These are phyloP conservation scores for Gynochthodes officinalis DNA, from an alignment of 257 asterid species.

Conservation along the genomic window DNA sequence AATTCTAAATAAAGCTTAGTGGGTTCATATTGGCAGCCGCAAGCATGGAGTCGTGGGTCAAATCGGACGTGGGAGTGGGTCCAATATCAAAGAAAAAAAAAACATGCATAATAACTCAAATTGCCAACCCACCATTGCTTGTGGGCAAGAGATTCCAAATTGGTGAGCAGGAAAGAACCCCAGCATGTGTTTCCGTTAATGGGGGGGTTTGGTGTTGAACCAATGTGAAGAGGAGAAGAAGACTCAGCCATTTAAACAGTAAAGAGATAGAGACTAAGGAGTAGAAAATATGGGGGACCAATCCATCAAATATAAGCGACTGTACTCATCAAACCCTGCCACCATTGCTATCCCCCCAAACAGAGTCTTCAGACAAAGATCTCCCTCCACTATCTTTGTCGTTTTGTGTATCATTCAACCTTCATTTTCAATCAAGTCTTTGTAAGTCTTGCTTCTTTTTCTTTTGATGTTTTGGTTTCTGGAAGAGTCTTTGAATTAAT, in stretches of 20 bases:
- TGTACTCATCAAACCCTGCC: conserved; percentile 20
- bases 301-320: conserved; percentile 29
- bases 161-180: conserved; percentile 33
- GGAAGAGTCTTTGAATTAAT: too few relatives aligned
- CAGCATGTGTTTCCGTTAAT: conserved; percentile 20
- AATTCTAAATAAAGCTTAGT: neutral
- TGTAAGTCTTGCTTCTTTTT: neutral
- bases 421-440: neutral
- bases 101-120: neutral
- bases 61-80: conserved; percentile 23
- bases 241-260: conserved; percentile 10
- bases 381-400: conserved; percentile 25
- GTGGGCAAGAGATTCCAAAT: conserved; percentile 37
- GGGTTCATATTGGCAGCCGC: neutral
- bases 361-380: conserved; percentile 38
- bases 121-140: conserved; percentile 18
- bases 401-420: neutral
- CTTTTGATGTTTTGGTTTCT: too few relatives aligned
- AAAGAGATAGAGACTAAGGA: neutral
- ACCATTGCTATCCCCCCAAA: conserved; percentile 24
- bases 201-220: conserved; percentile 15
- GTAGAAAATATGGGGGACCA: conserved; percentile 34
- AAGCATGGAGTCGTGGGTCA: conserved; percentile 13
- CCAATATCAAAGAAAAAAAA: neutral
- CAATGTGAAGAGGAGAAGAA: conserved; percentile 15